Percentiles rank a stretch among this genome's conserved stretches.
These are phyloP conservation scores for Laetiporus sulphureus DNA, from an alignment of 1,284 basidiomycete genomes.

Conservation along the genomic window DNA sequence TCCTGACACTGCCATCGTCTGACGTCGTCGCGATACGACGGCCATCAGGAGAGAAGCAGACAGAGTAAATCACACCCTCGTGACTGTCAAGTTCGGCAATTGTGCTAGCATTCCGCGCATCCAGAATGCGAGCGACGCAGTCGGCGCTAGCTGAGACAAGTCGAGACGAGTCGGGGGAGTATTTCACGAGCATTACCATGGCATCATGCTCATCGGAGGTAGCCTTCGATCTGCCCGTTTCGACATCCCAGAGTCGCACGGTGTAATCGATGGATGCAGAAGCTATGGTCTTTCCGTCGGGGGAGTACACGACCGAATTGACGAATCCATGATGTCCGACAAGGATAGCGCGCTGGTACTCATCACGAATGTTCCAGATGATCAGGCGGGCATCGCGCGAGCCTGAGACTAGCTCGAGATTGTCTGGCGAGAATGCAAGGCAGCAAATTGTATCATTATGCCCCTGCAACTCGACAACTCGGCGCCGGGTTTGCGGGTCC, in stretches of 20 bases:
- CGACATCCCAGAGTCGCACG: constrained; percentile 13
- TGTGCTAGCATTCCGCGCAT: constrained; percentile 9
- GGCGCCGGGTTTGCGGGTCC: constrained; percentile 7
- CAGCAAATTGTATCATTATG: constrained; percentile 12
- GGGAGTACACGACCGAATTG: constrained; percentile 15
- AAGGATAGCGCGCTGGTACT: neutral
- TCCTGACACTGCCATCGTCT: constrained; percentile 13
- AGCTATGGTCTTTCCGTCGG: constrained; percentile 14
- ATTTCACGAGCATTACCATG: constrained; percentile 7
- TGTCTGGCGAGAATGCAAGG: constrained; percentile 17
- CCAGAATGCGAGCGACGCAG: constrained; percentile 15
- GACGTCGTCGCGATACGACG: constrained; percentile 18
- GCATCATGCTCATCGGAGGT: constrained; percentile 5
- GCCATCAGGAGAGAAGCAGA: constrained; percentile 19
- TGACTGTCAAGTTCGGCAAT: constrained; percentile 8
- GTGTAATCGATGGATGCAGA: constrained; percentile 15
- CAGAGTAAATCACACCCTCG: constrained; percentile 10
- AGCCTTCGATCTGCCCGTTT: constrained; percentile 1
- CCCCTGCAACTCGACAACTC: neutral
- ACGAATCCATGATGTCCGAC: constrained; percentile 12
- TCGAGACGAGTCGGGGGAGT: constrained; percentile 13
- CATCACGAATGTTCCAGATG: constrained; percentile 6
- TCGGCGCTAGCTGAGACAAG: constrained; percentile 18
- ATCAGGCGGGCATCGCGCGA: constrained; percentile 8
- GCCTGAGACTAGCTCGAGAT: constrained; percentile 11